Evolutionary conservation across 2,329 filamentous ascomycete genomes (phyloP), one percentile per base, ranked within the genome.

Genomic region (Coniochaeta sp.): DNA sequence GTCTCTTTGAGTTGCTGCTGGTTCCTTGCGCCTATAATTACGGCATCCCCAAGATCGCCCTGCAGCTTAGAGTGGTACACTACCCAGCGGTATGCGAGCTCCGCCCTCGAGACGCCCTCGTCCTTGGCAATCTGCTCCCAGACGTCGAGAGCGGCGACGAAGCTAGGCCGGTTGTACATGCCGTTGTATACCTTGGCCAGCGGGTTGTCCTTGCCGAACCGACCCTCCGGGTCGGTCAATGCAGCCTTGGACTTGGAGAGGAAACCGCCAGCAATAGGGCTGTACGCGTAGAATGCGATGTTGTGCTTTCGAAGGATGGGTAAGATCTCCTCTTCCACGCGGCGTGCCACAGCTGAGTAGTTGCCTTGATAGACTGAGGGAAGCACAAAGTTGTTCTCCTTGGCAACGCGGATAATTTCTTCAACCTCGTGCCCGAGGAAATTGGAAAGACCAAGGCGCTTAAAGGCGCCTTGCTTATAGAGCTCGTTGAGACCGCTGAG

Each of bases 361-460:
- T 68, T 64, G 58, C 76, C 74, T 64, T 78, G 73, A 63, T 75
- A 77, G 28, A 76, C 73, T 1, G 66, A 64, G 7, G 76, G 75
- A 40, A 65, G 62, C 52, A 76, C 66, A 60, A 64, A 75, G 40
- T 68, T 68, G 50, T 72, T 68, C 40, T 70, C 65, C n/a, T 69
- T 66, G 62, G 72, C 74, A 14, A 76, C 66, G 26, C 60, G 56
- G 44, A 73, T 60, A 9, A 76, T 70, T 62, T 75, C 64, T 36
- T 72, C 67, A 5, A 78, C 73, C 60, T 77, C 71, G 17, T 68
- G 66, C 2, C 70, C 67, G 1, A 66, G 66, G 65, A 73, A 78
- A 65, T 77, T 78, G 59, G 70, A 73, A 9, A 79, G 64, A 7
- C 74, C 76, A 12, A 77, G 71, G 22, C 69, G 65, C 60, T 69